A percentile compares a stretch with the other conserved stretches of the same genome.
These are phyloP conservation scores for Thinopyrum obtusiflorum DNA, from an alignment of 202 grass and related monocot species.

Conservation along the genomic window DNA sequence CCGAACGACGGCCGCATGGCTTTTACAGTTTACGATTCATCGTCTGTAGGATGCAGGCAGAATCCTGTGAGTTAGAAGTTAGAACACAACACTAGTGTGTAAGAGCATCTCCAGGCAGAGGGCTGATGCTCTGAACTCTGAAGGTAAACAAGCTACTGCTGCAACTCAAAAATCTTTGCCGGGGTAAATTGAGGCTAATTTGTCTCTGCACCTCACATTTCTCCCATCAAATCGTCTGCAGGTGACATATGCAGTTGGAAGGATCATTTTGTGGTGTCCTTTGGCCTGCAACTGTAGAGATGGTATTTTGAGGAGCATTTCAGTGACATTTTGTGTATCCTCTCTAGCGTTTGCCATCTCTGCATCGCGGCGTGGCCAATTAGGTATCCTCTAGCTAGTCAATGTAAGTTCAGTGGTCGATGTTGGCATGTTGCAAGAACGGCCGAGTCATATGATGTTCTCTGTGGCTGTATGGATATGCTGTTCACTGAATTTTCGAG, in stretches of 20 bases:
- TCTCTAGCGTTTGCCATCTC: too few relatives aligned
- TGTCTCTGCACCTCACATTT: background rate
- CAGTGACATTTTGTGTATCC: background rate
- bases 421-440: background rate
- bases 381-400: background rate
- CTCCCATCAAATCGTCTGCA: background rate
- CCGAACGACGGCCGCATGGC: background rate
- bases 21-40: background rate
- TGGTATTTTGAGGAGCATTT: background rate
- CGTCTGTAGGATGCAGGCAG: background rate
- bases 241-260: background rate
- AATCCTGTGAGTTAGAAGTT: background rate
- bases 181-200: background rate
- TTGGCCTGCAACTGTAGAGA: background rate
- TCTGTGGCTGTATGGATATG: background rate
- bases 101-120: background rate
- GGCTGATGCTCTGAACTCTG: background rate
- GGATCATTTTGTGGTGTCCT: background rate
- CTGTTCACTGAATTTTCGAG: background rate
- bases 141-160: background rate
- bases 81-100: background rate
- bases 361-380: background rate
- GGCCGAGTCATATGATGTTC: background rate
- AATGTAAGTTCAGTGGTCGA: background rate
- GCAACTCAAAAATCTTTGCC: background rate